Base-by-base conservation (phyloP, 257 asterid species). In the Eustoma russellianum region DNA sequence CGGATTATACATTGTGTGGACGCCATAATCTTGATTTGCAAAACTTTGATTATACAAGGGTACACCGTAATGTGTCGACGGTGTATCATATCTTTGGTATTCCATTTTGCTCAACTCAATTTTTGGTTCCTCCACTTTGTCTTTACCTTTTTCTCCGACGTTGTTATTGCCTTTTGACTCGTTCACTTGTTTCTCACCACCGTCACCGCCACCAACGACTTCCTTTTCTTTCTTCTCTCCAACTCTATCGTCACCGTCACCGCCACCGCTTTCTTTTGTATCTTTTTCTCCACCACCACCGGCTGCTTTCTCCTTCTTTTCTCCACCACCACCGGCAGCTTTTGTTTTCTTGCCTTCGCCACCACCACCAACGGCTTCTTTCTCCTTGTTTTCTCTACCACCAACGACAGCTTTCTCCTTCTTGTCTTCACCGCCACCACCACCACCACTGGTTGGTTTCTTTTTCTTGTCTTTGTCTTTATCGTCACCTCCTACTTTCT, bases 21-120 rank as follows among this genome's bases (percentile, higher is more conserved):
- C 11, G 5, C 83, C 97, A 14, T 83, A 85, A 19, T 83, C 89
- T 62, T 85, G 89, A 61, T 77, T 67, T 41, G 62, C 50, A 17
- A 68, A 87, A 41, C 58, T 74, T 11, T 77, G 89, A 38, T 76
- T 83, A 61, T 84, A 77, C 70, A 70, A 67, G 0, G 94, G 95
- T 59, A 56, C 61, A 0, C 79, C 79, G 14, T 77, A 77, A 53
- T 78, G 52, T 1, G 89, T 84, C 48, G 70, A 62, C 11, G 84
- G 79, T 0, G 34, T 46, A 46, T 10, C 43, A 11, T 60, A 53
- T 8, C 93, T 77, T 30, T 66, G 64, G 58, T 70, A 64, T 63
- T 80, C 97, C 71, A 70, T 2, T 34, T 87, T 84, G 66, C 74
- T 81, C 11, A 76, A 78, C 55, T 79, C 97, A 0, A 73, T 67